Conservation (phyloP, 371 early-diverging fungal species). For the Mortierella sp. region DNA sequence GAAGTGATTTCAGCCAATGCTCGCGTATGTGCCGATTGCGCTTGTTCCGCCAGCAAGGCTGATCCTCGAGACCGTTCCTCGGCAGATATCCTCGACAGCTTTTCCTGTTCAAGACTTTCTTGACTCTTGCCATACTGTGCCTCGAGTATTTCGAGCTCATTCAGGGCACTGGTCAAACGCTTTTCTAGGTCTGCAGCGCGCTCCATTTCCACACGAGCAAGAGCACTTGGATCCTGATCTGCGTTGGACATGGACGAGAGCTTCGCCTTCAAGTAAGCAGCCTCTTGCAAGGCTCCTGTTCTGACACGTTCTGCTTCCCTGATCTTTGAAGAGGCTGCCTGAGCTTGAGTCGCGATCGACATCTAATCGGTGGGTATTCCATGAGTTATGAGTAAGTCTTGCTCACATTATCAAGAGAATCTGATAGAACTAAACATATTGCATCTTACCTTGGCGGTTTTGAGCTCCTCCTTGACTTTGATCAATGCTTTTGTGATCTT, state of each 20-base stretch:
- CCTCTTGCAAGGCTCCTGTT: conserved; percentile 68
- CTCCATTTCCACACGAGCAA: conserved; percentile 56
- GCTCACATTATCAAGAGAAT: neutral
- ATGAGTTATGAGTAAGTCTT: neutral
- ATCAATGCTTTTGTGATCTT: conserved; percentile 43
- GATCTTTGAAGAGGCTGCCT: conserved; percentile 61
- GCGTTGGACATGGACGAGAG: conserved; percentile 50
- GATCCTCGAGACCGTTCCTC: conserved; percentile 63
- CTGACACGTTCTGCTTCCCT: conserved; percentile 65
- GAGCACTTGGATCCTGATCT: conserved; percentile 51
- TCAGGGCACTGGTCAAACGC: conserved; percentile 57
- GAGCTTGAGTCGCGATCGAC: conserved; percentile 63
- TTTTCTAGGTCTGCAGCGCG: conserved; percentile 64
- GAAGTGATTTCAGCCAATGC: conserved; percentile 61
- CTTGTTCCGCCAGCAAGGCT: conserved; percentile 61
- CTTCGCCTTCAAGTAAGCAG: conserved; percentile 69
- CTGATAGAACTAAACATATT: neutral
- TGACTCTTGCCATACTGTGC: conserved; percentile 55
- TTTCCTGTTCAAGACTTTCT: conserved; percentile 60
- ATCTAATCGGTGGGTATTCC: conserved; percentile 6
- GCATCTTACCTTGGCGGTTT: conserved; percentile 35
- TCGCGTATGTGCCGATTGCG: conserved; percentile 63
- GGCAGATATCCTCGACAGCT: conserved; percentile 53
- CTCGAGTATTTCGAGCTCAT: conserved; percentile 59
- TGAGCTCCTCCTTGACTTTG: conserved; percentile 44